Evolutionary conservation across 2,329 filamentous ascomycete genomes (phyloP).

Genomic region (Phyllosticta citrichinensis): DNA sequence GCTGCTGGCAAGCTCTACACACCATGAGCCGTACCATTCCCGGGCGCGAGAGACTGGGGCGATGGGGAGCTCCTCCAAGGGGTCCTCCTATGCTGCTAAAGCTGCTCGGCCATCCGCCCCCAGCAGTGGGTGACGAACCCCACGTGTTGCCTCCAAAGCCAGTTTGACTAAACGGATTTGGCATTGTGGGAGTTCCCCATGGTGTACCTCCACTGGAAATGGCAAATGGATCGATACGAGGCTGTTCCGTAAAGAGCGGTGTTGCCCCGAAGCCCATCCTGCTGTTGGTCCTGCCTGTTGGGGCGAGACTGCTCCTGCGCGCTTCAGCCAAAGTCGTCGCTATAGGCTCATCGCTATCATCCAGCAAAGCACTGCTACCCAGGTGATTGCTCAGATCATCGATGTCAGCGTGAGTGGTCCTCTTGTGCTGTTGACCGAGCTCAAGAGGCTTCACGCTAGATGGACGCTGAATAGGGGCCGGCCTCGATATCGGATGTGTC

Average conservation of each 20-base stretch:
- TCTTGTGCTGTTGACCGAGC: constrained; percentile 30
- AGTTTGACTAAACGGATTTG: constrained; percentile 27
- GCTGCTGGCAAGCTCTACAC: constrained; percentile 64
- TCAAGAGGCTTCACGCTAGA: constrained; percentile 56
- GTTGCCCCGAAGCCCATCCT: constrained; percentile 20
- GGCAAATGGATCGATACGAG: constrained; percentile 23
- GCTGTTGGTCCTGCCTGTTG: constrained; percentile 22
- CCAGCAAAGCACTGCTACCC: constrained; percentile 79
- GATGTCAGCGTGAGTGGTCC: constrained; percentile 43
- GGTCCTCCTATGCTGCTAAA: constrained; percentile 18
- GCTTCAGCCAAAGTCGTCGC: constrained; percentile 29
- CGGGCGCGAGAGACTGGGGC: constrained; percentile 38
- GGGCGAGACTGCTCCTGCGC: constrained; percentile 30
- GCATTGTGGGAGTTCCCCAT: constrained; percentile 29
- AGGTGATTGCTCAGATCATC: constrained; percentile 70
- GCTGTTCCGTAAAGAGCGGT: constrained; percentile 25
- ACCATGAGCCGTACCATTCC: constrained; percentile 63
- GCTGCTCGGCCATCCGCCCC: constrained; percentile 23
- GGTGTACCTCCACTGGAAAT: constrained; percentile 25
- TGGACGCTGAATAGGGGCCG: constrained; percentile 79
- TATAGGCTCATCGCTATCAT: constrained; percentile 50
- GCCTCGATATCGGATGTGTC: constrained; percentile 67
- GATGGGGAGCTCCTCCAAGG: constrained; percentile 19
- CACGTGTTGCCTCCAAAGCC: constrained; percentile 26
- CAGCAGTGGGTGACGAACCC: constrained; percentile 29